Evolutionary conservation across 306 rosid genomes (phyloP), one percentile per base, ranked within the genome.

Genomic region (cucumber (Cucumis sativus)): DNA sequence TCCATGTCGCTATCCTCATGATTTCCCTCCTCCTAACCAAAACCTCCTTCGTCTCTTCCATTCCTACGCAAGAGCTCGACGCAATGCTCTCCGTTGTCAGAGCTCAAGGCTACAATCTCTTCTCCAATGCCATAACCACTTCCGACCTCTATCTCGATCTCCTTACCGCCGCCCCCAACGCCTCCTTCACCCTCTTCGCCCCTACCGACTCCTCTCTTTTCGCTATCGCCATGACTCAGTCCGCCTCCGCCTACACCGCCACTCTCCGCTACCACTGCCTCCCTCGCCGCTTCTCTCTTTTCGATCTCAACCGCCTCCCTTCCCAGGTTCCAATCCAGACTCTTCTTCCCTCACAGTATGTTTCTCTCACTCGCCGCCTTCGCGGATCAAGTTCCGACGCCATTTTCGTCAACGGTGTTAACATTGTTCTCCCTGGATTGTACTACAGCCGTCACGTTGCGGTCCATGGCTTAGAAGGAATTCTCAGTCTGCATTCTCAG

Each of bases 91-190:
- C 64, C 75, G 80, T 76, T 39, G 81, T 91, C 79, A 69, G 96
- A 25, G 76, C 65, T n/a, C 75, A 83, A 33, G 91, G 96, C 8
- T 91, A 86, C 89, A 55, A 78, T 58, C 93, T 91, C 72, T 79
- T 91, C 84, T 84, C 89, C 87, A 88, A 88, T 80, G 90, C 96
- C 71, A 88, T 88, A 54, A 57, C 85, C 41, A 88, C 91, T 61
- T 91, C 96, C 14, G 91, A 88, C 72, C 85, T 91, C 63, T 87
- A 85, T 49, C 63, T 75, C 54, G 62, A 77, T 8, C 80, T 84
- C 10, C 84, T 84, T 77, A 17, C 85, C 21, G 73, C 86, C 20
- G 54, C 86, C 11, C 15, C 67, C 8, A 56, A 57, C 75, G 21
- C 79, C 23, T 79, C 88, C 64, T 87, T 84, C 87, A 87, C 91